phyloP scores from a whole-genome alignment of 2,329 filamentous ascomycete genomes.

The Hypoxylon sp. region DNA sequence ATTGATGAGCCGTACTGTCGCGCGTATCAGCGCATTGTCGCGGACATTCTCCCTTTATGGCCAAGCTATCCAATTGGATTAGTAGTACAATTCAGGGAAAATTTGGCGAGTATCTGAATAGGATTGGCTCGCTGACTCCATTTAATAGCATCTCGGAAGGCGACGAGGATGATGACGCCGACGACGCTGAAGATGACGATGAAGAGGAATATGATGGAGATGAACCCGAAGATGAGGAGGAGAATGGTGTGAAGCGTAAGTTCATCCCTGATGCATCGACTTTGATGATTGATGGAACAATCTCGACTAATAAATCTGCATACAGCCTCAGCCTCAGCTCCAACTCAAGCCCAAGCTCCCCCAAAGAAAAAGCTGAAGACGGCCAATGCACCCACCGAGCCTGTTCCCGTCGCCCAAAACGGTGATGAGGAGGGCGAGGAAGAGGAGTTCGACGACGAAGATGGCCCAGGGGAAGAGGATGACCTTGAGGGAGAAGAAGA shows the following conservation, averaged over 20 bases:
- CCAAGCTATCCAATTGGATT: background rate
- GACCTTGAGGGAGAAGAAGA: constrained; percentile 42
- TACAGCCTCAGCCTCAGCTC: constrained; percentile 24
- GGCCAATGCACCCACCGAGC: constrained; percentile 38
- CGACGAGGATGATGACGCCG: constrained; percentile 51
- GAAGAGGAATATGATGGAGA: constrained; percentile 50
- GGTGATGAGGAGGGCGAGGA: constrained; percentile 46
- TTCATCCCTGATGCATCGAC: background rate
- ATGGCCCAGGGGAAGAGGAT: constrained; percentile 43
- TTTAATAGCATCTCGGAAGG: constrained; percentile 49
- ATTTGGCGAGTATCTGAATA: background rate
- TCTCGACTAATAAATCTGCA: constrained; percentile 13
- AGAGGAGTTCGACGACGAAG: constrained; percentile 49
- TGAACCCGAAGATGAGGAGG: constrained; percentile 46
- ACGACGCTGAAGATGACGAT: constrained; percentile 51
- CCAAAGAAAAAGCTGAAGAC: constrained; percentile 53
- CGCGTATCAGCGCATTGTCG: constrained; percentile 25
- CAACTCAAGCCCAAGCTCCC: constrained; percentile 45
- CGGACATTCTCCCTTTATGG: background rate
- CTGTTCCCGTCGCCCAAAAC: constrained; percentile 44
- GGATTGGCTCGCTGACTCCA: constrained; percentile 35
- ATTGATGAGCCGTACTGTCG: constrained; percentile 23
- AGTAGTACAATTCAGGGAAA: background rate
- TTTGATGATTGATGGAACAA: background rate
- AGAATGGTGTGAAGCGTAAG: constrained; percentile 51